Conservation (phyloP, 2,329 filamentous ascomycete species). For the Alternaria brassicicola region DNA sequence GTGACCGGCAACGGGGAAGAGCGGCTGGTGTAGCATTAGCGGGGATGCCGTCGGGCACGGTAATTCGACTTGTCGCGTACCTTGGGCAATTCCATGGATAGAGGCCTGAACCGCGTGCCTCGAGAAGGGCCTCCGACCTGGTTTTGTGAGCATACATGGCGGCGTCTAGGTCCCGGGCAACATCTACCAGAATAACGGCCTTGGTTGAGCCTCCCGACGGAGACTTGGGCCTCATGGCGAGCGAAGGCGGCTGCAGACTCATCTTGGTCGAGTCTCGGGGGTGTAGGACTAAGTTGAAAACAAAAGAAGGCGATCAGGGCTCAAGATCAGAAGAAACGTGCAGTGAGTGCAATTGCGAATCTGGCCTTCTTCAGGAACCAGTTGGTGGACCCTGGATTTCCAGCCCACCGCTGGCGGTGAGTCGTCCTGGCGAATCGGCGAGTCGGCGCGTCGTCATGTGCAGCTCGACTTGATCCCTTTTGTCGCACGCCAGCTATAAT, state of each 20-base stretch:
- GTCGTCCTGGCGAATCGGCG: conserved; percentile 21
- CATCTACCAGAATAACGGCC: conserved; percentile 86
- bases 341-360: conserved; percentile 31
- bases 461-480: conserved; percentile 20
- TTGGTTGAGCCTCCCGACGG: conserved; percentile 68
- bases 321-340: conserved; percentile 13
- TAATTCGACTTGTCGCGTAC: conserved; percentile 55
- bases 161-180: conserved; percentile 12
- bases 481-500: conserved; percentile 12
- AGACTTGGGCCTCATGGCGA: conserved; percentile 45
- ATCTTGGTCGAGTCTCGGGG: conserved; percentile 25
- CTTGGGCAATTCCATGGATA: conserved; percentile 96
- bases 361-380: conserved; percentile 30
- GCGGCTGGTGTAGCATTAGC: conserved; percentile 65
- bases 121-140: conserved; percentile 94
- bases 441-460: conserved; percentile 26
- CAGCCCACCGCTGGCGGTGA: conserved; percentile 34
- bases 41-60: conserved; percentile 16
- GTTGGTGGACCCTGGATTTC: conserved; percentile 35
- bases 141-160: conserved; percentile 32
- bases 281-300: not conserved
- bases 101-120: conserved; percentile 92
- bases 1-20: conserved; percentile 98
- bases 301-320: not conserved
- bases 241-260: conserved; percentile 48